Evolutionary conservation across 768 basidiomycete genomes (phyloP), one percentile per base, ranked within the genome.

Genomic region (Lyophyllum shimeji): DNA sequence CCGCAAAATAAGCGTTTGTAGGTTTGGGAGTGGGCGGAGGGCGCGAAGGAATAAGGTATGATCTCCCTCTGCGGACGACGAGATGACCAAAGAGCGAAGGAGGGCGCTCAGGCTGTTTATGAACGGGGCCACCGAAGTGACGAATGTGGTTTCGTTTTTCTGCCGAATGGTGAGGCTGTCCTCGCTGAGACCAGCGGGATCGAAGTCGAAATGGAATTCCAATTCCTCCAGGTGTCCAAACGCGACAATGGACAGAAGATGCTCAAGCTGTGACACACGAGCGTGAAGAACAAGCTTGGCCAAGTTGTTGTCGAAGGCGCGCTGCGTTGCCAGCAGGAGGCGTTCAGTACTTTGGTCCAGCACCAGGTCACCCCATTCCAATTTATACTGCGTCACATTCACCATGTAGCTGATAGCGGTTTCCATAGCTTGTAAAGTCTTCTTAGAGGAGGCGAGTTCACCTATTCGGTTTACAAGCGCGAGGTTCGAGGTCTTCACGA

Each of bases 301-400:
- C 13, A 77, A 55, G 53, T 65, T 74, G 7, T 59, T 50, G 17
- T 63, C 60, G 46, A 77, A 72, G 1, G 70, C 59, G 1, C 53
- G 54, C 24, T 69, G 55, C 18, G 69, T 62, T 0, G 69, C 59
- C 1, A 62, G 56, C 42, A 75, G 63, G 52, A 76, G 72, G 7
- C 59, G 56, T 5, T 56, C 52, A 1, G 72, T 73, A 37, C 64
- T 61, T 25, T 65, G 46, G 46, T 67, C 71, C 18, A 71, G 50
- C 6, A 70, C 65, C 18, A 77, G 68, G 52, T 76, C 72, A 44
- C 73, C 61, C 71, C 74, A 74, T 55, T 74, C 73, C 47, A 77
- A 72, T 50, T 69, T 62, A 60, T 71, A 69, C 39, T 67, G 67
- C 3, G 60, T 65, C 6, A 75, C 70, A 17, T 69, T 68, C 5